Evolutionary conservation across 2,329 filamentous ascomycete genomes (phyloP).

Genomic region (Fonsecaea multimorphosa): DNA sequence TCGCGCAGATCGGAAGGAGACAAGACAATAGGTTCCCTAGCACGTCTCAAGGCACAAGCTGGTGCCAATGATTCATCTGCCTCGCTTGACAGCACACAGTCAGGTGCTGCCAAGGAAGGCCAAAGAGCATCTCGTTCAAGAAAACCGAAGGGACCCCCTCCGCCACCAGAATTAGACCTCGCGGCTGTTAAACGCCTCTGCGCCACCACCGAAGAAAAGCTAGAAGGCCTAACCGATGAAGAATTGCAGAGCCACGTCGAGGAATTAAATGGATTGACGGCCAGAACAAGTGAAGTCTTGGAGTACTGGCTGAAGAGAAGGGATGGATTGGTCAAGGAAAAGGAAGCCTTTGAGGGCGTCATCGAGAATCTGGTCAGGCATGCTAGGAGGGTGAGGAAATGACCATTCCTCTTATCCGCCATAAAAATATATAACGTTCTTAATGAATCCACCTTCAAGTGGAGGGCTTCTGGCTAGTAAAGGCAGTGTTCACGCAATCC

Average conservation of each 20-base stretch:
- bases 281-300: conserved; percentile 75
- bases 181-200: conserved; percentile 79
- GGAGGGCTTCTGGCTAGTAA: background rate
- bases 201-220: conserved; percentile 80
- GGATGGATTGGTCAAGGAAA: conserved; percentile 85
- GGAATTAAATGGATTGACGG: conserved; percentile 71
- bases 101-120: conserved; percentile 37
- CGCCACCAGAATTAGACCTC: conserved; percentile 77
- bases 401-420: background rate
- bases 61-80: conserved; percentile 43
- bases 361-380: conserved; percentile 97
- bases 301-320: conserved; percentile 87
- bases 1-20: conserved; percentile 64
- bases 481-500: background rate
- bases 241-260: conserved; percentile 76
- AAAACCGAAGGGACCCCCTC: conserved; percentile 57
- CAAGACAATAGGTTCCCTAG: conserved; percentile 52
- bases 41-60: conserved; percentile 44
- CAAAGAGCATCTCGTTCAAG: conserved; percentile 46
- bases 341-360: conserved; percentile 92
- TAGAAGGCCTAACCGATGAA: conserved; percentile 76
- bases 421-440: background rate
- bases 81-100: conserved; percentile 43
- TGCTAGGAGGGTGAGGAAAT: conserved; percentile 79
- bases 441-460: background rate